Evolutionary conservation across 768 basidiomycete genomes (phyloP), one percentile per base, ranked within the genome.

Genomic region (Collybia sordida): DNA sequence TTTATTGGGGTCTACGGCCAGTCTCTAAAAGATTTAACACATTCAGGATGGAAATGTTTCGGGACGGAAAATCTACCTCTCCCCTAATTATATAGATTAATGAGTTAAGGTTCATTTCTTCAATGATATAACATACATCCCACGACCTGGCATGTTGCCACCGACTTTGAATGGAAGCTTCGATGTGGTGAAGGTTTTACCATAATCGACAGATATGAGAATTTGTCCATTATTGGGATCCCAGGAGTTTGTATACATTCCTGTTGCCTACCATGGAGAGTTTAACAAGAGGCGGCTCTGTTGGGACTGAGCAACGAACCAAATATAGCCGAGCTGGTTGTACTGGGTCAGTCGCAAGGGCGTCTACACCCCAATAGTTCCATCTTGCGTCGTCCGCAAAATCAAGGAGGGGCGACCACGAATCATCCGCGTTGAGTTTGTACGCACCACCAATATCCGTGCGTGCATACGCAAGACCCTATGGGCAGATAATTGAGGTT

Each of bases 361-460:
- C 80, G 56, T 83, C 81, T 17, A 78, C 71, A 19, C 82, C 80
- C 80, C 79, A 83, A 53, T 81, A 77, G 47, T 80, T 75, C 83
- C 83, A 85, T 40, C 70, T 61, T 11, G 71, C 52, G 53, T 75
- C 56, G 58, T 64, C 69, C 5, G 69, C 71, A 54, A 81, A 85
- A 58, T 85, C 84, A 31, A 83, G 68, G 18, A 85, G 65, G 35
- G 83, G 82, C 0, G 80, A 81, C 84, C 85, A 85, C 2, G 79
- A 66, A 45, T 81, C 78, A 56, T 83, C 79, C 1, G 79, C 35
- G 59, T 85, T 84, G 59, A 86, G 64, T 57, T 72, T 80, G 64
- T 85, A 85, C 18, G 79, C 82, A 22, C 82, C 83, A 47, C 83
- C 83, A 31, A 86, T 83, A 62, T 85, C 84, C 7, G 83, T 84